A percentile compares a stretch with the other conserved stretches of the same genome.
Evolutionary conservation across 257 asterid species (phyloP).

Genomic region (Verbena officinalis): DNA sequence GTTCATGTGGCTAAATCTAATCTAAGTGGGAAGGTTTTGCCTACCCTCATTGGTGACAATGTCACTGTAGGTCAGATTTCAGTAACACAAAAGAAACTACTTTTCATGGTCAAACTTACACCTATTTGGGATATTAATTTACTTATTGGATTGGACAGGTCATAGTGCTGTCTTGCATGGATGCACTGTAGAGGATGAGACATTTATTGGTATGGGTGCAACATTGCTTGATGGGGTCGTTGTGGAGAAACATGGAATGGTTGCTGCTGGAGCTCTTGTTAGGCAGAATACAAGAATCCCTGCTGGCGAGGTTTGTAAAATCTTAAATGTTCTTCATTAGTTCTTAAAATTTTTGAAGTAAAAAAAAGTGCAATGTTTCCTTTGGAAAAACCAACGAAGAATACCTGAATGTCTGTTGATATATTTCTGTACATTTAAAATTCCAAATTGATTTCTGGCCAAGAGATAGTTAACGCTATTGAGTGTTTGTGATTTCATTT

Average conservation of each 20-base stretch:
- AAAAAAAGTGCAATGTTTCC: conserved; percentile 6
- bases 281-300: conserved; percentile 90
- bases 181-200: conserved; percentile 92
- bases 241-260: conserved; percentile 93
- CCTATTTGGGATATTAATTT: conserved; percentile 26
- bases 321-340: conserved; percentile 17
- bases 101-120: background rate
- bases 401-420: background rate
- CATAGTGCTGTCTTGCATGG: conserved; percentile 94
- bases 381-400: too few species aligned
- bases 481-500: background rate
- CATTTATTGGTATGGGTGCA: conserved; percentile 96
- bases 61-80: conserved; percentile 93
- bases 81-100: conserved; percentile 20
- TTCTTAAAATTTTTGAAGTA: background rate
- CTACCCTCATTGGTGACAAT: conserved; percentile 76
- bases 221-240: conserved; percentile 95
- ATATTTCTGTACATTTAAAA: background rate
- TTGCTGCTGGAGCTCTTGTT: conserved; percentile 99
- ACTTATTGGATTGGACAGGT: conserved; percentile 49
- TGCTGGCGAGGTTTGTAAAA: conserved; percentile 73
- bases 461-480: background rate
- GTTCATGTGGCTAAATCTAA: conserved; percentile 96
- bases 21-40: conserved; percentile 85
- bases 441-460: conserved; percentile 8